Conservation (phyloP, 345 rosid genomes). For the Erucastrum elatum region DNA sequence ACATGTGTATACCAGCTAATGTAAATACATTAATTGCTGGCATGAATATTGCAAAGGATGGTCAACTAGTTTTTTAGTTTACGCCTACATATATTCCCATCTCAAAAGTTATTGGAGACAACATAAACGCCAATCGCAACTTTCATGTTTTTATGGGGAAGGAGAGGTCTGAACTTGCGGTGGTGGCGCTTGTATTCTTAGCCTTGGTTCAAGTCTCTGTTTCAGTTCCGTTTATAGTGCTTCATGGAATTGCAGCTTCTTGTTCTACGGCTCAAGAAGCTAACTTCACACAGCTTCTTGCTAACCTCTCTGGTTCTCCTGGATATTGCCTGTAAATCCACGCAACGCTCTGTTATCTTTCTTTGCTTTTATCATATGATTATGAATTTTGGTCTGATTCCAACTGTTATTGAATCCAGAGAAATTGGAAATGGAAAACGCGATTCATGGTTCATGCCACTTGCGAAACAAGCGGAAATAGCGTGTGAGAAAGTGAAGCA, state of each 20-base stretch:
- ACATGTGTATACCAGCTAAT: not conserved
- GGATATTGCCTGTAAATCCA: constrained; percentile 78
- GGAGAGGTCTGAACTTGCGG: constrained; percentile 13
- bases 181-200: constrained; percentile 21
- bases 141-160: constrained; percentile 15
- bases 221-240: constrained; percentile 66
- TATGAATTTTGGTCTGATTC: constrained; percentile 14
- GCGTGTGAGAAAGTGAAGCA: constrained; percentile 84
- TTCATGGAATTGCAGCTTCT: constrained; percentile 65
- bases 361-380: not conserved
- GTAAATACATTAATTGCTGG: not conserved
- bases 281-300: constrained; percentile 67
- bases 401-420: constrained; percentile 40
- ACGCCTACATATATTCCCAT: constrained; percentile 13
- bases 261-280: constrained; percentile 59
- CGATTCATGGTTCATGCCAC: constrained; percentile 96
- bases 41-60: not conserved
- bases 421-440: constrained; percentile 81
- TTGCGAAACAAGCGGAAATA: constrained; percentile 61
- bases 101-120: constrained; percentile 29
- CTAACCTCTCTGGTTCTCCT: constrained; percentile 60
- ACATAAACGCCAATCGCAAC: constrained; percentile 15
- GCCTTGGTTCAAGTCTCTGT: constrained; percentile 43
- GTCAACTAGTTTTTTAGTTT: not conserved
- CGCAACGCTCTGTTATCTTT: constrained; percentile 11